Evolutionary conservation across 345 rosid species (phyloP).

Genomic region (Kandelia obovata): DNA sequence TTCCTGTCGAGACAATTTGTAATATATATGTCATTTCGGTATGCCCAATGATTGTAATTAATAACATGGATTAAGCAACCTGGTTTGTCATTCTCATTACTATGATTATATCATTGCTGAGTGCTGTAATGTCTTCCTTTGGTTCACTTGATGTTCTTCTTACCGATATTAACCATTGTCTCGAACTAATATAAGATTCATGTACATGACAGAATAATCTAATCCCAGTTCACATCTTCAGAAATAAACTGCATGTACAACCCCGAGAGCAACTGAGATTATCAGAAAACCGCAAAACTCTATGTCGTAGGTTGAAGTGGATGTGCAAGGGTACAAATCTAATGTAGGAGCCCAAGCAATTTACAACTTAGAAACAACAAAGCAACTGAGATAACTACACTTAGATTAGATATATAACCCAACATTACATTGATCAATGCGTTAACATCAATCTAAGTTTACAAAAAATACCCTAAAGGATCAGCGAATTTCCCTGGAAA

Average conservation of each 20-base stretch:
- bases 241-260: too few species aligned
- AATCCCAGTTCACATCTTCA: too few species aligned
- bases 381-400: too few species aligned
- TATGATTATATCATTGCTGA: slow-evolving; percentile 1
- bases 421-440: background rate
- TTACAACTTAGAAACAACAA: too few species aligned
- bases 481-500: background rate
- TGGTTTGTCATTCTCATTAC: background rate
- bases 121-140: background rate
- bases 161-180: background rate
- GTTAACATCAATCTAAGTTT: background rate
- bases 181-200: too few species aligned
- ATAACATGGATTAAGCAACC: slow-evolving; percentile 5
- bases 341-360: too few species aligned
- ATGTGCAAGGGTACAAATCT: too few species aligned
- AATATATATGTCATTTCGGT: background rate
- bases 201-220: too few species aligned
- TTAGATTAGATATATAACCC: too few species aligned
- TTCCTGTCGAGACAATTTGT: slow-evolving; percentile 9
- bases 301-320: too few species aligned
- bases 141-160: background rate
- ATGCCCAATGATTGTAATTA: slow-evolving; percentile 25
- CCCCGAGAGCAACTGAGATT: too few species aligned
- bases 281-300: too few species aligned
- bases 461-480: background rate